Conservation (phyloP, 345 rosid genomes). For the Anacardium occidentale region DNA sequence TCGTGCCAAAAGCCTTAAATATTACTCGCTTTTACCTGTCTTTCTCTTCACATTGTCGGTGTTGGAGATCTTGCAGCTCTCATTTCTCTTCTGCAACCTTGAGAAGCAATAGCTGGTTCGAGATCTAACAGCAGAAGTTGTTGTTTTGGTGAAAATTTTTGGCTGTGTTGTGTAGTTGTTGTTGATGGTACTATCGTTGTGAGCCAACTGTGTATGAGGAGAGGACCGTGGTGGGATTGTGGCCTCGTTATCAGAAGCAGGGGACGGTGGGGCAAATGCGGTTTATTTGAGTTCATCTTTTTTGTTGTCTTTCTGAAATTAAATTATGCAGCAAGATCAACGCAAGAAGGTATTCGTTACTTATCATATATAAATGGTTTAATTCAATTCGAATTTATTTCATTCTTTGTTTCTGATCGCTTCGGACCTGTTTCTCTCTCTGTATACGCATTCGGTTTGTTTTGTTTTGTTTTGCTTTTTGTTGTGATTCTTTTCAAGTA, state of each 20-base stretch:
- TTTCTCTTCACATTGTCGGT: constrained; percentile 42
- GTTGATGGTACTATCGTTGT: constrained; percentile 16
- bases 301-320: neutral
- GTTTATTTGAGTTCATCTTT: constrained; percentile 35
- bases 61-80: constrained; percentile 47
- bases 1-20: constrained; percentile 28
- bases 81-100: constrained; percentile 14
- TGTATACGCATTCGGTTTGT: neutral
- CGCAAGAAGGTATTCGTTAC: constrained; percentile 63
- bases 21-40: neutral
- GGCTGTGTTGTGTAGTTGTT: constrained; percentile 28
- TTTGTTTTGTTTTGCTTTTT: neutral
- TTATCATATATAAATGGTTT: neutral
- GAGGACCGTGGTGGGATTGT: constrained; percentile 52
- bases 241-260: constrained; percentile 60
- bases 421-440: constrained; percentile 9
- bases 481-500: constrained; percentile 1
- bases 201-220: constrained; percentile 34
- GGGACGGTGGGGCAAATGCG: constrained; percentile 83
- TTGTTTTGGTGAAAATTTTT: constrained; percentile 20
- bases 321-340: constrained; percentile 71
- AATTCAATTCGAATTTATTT: constrained; percentile 15
- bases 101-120: neutral
- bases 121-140: constrained; percentile 14
- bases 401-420: neutral